These are phyloP conservation scores for Endotrypanum monterogeii DNA, from an alignment of 208 protist genomes.

Conservation along the genomic window DNA sequence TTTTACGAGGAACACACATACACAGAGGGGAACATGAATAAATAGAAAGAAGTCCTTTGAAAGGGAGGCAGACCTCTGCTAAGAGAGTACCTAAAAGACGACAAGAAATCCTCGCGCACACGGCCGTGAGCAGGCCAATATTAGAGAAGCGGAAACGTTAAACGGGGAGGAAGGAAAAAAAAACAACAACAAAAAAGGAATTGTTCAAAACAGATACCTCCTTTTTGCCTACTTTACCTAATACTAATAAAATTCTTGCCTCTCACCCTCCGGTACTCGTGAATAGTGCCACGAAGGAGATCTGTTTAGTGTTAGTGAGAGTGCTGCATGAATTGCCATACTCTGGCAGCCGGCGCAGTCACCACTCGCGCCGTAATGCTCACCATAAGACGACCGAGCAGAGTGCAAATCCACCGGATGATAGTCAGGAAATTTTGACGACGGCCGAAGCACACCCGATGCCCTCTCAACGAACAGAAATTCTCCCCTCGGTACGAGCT, in stretches of 20 bases:
- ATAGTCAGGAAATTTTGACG: not conserved
- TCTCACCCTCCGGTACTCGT: not conserved
- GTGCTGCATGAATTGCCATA: not conserved
- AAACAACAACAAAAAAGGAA: not conserved
- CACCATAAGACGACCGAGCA: constrained; percentile 11
- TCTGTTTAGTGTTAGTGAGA: not conserved
- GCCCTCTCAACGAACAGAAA: not conserved
- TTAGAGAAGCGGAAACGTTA: too few species aligned
- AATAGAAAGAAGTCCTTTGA: not conserved
- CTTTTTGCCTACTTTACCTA: not conserved
- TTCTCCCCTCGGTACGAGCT: not conserved
- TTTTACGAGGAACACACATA: not conserved
- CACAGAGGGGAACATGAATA: not conserved
- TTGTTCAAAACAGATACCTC: not conserved
- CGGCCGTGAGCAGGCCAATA: not conserved
- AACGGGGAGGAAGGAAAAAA: not conserved
- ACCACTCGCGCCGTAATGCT: constrained; percentile 7
- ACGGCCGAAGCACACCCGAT: not conserved
- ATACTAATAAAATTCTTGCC: not conserved
- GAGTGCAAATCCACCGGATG: not conserved
- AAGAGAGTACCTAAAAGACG: not conserved
- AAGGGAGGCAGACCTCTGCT: not conserved
- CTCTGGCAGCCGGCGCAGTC: not conserved
- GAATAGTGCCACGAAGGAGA: not conserved
- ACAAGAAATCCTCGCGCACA: not conserved